A percentile compares a stretch with the other conserved stretches of the same genome.
These are phyloP conservation scores for Botryobasidium botryosum DNA, from an alignment of 768 basidiomycete species.

Conservation along the genomic window DNA sequence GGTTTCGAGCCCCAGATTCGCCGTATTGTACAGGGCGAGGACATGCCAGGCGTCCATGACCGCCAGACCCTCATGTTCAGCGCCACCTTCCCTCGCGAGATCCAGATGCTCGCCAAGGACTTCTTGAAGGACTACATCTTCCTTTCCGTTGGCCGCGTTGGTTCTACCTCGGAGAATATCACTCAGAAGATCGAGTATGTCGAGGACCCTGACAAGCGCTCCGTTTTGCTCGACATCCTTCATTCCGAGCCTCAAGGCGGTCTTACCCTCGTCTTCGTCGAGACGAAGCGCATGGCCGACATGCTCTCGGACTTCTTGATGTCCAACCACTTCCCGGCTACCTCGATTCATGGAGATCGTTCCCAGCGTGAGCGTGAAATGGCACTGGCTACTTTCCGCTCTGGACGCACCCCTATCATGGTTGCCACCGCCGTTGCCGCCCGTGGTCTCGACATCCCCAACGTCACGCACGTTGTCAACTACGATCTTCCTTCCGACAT, in stretches of 20 bases:
- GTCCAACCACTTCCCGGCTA: slow-evolving; percentile 65
- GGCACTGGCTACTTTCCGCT: slow-evolving; percentile 90
- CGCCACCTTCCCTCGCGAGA: slow-evolving; percentile 97
- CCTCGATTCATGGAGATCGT: slow-evolving; percentile 96
- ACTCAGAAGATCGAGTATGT: slow-evolving; percentile 98
- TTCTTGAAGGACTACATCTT: slow-evolving; percentile 98
- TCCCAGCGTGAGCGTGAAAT: slow-evolving; percentile 94
- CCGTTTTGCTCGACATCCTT: slow-evolving; percentile 86
- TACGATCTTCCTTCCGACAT: slow-evolving; percentile 97
- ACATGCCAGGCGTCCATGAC: slow-evolving; percentile 86
- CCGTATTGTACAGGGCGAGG: slow-evolving; percentile 92
- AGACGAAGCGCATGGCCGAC: slow-evolving; percentile 99
- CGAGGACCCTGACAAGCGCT: slow-evolving; percentile 93
- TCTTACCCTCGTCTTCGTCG: slow-evolving; percentile 90
- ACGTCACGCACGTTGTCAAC: slow-evolving; percentile 97
- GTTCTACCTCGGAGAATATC: slow-evolving; percentile 98
- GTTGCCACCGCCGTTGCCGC: slow-evolving; percentile 98
- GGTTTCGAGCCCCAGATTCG: slow-evolving; percentile 99
- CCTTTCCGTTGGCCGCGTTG: slow-evolving; percentile 95
- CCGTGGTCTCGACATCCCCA: slow-evolving; percentile 97
- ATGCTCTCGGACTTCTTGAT: slow-evolving; percentile 94
- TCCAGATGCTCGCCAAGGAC: slow-evolving; percentile 89
- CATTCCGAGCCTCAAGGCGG: slow-evolving; percentile 47
- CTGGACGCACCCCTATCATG: slow-evolving; percentile 85
- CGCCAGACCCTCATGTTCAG: slow-evolving; percentile 99